A percentile compares a stretch with the other conserved stretches of the same genome.
phyloP scores from a whole-genome alignment of 2,329 filamentous ascomycete genomes.

The Diplocarpon rosae region DNA sequence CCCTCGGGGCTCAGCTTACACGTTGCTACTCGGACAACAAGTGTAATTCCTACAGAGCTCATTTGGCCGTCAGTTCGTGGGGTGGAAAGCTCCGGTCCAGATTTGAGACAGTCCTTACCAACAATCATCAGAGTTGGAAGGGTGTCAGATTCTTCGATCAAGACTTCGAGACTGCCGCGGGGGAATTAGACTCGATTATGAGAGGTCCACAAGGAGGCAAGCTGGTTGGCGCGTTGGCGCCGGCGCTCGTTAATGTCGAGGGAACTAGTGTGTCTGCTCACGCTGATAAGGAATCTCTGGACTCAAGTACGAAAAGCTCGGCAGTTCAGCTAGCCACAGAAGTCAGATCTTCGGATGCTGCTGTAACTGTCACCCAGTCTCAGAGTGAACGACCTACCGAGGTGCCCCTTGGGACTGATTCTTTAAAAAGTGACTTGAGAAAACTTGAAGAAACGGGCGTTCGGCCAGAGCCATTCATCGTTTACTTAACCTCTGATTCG shows the following conservation, averaged over 20 bases:
- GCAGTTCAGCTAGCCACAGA: not conserved
- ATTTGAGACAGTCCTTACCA: slow-evolving; percentile 64
- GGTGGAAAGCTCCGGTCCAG: slow-evolving; percentile 63
- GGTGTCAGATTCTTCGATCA: slow-evolving; percentile 61
- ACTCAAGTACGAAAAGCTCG: not conserved
- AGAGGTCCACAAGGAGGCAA: slow-evolving; percentile 40
- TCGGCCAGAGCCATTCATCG: slow-evolving; percentile 41
- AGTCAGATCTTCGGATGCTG: not conserved
- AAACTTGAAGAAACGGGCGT: not conserved
- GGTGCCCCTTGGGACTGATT: not conserved
- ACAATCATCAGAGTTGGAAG: slow-evolving; percentile 70
- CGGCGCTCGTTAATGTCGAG: not conserved
- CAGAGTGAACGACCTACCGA: no score
- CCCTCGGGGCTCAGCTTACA: slow-evolving; percentile 73
- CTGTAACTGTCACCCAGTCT: not conserved
- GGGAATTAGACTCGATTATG: slow-evolving; percentile 60
- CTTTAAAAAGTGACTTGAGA: not conserved
- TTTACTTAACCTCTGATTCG: slow-evolving; percentile 92
- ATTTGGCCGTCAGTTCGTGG: slow-evolving; percentile 71
- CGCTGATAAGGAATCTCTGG: not conserved
- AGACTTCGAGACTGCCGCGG: slow-evolving; percentile 61
- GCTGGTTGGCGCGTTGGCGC: slow-evolving; percentile 37
- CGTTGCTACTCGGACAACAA: slow-evolving; percentile 83
- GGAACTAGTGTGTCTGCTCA: not conserved
- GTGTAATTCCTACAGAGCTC: slow-evolving; percentile 52